Percentiles rank a stretch among this genome's conserved stretches.
These are phyloP conservation scores for Passiflora organensis DNA, from an alignment of 345 rosid species.

Conservation along the genomic window DNA sequence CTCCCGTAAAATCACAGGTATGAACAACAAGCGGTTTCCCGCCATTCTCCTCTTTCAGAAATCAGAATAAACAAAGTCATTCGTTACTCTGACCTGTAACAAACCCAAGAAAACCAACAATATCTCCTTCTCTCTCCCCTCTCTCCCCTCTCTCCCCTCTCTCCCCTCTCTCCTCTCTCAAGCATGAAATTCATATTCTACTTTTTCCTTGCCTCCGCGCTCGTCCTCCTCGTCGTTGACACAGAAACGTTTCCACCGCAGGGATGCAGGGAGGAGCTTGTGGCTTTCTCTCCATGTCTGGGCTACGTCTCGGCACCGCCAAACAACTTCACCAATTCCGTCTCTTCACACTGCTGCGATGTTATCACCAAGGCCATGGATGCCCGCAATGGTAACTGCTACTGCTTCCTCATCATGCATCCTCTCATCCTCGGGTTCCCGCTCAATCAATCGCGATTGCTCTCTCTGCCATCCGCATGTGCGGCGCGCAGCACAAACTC, in stretches of 20 bases:
- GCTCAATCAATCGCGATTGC: constrained; percentile 48
- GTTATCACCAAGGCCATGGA: constrained; percentile 39
- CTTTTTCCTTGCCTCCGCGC: neutral
- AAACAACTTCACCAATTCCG: constrained; percentile 40
- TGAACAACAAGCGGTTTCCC: neutral
- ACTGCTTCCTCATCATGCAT: constrained; percentile 62
- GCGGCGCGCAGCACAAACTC: constrained; percentile 1
- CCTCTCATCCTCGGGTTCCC: constrained; percentile 76
- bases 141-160: neutral
- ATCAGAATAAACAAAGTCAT: neutral
- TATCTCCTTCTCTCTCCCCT: neutral
- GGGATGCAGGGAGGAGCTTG: constrained; percentile 47
- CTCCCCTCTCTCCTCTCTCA: neutral
- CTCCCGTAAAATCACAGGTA: neutral
- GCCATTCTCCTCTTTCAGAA: neutral
- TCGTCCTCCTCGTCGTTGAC: constrained; percentile 13
- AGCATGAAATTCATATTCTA: neutral
- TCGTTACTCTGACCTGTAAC: neutral
- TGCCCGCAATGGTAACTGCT: constrained; percentile 44
- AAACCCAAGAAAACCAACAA: neutral
- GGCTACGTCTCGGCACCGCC: constrained; percentile 61
- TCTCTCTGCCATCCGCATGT: constrained; percentile 53
- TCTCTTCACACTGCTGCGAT: constrained; percentile 51
- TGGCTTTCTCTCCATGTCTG: constrained; percentile 73
- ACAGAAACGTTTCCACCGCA: constrained; percentile 4